Evolutionary conservation across 2,329 filamentous ascomycete genomes (phyloP), one percentile per base, ranked within the genome.

Genomic region (Neoarthrinium moseri): DNA sequence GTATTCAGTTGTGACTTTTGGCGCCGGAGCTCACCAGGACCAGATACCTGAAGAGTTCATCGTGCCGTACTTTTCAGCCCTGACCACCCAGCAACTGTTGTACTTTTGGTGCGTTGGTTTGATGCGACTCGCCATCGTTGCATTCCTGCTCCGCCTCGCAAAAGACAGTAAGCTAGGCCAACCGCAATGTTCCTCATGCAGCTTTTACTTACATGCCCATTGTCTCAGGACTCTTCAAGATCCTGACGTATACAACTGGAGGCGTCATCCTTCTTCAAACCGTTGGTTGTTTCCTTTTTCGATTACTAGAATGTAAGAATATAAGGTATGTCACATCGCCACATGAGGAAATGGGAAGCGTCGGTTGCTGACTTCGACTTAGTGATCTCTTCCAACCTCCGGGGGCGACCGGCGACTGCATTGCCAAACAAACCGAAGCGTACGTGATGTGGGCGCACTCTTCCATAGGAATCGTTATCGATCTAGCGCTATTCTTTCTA

Each of bases 71-170:
- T 54, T 40, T 27, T 51, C 52, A 49, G 54, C 45, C 20, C 18
- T 60, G 6, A 26, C 32, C 6, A 51, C 49, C 24, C 55, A 57
- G 38, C 55, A 45, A 7, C 47, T 61, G 12, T 22, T 64, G 22
- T 62, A 63, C 48, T 62, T 69, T 43, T 55, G 62, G 47, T 55
- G 50, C 2, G 56, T 64, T 1, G 64, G 61, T 13, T 46, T 63
- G 4, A 58, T 67, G 20, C 55, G 65, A 35, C 43, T 68, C 13
- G 57, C 64, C 3, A 64, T 69, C 24, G 54, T 64, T 7, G 59
- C 61, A 6, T 67, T 69, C 46, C 48, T 68, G 11, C 58, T 60
- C 8, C 60, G 65, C n/a, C 54, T 69, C 12, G 53, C 51, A 37
- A 62, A 59, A 50, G 61, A 66, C 15, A 59, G 66, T 67, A 55